Evolutionary conservation across 345 rosid genomes (phyloP).

Genomic region (Aegle marmelos): DNA sequence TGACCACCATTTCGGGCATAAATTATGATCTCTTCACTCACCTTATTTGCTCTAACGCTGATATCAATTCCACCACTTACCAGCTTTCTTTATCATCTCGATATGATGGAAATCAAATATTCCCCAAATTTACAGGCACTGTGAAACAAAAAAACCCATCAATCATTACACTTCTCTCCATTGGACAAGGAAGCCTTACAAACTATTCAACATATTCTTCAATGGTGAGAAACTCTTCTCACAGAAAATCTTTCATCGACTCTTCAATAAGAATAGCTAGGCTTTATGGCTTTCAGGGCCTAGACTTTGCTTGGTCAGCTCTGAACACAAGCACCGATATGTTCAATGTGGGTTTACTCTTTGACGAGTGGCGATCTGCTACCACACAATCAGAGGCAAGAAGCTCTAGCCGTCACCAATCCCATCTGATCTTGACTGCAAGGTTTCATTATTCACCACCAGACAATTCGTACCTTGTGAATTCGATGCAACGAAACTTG

Average conservation of each 20-base stretch:
- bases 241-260: conserved; percentile 2
- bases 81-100: background rate
- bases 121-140: background rate
- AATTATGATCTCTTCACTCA: conserved; percentile 32
- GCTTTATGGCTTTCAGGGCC: conserved; percentile 13
- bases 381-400: background rate
- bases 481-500: conserved; percentile 18
- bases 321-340: background rate
- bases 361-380: conserved; percentile 1
- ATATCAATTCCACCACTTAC: conserved; percentile 23
- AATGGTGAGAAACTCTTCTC: conserved; percentile 13
- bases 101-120: background rate
- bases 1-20: conserved; percentile 14
- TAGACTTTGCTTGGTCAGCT: background rate
- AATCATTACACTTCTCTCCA: conserved; percentile 21
- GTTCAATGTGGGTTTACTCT: background rate
- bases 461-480: conserved; percentile 11
- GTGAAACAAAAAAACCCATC: conserved; percentile 24
- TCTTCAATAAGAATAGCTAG: conserved; percentile 18
- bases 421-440: conserved; percentile 16
- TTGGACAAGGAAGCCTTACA: background rate
- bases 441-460: background rate
- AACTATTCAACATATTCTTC: background rate
- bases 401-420: background rate
- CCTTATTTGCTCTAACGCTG: conserved; percentile 31